Conservation (phyloP, 2,329 filamentous ascomycete species). For the Epicoccum sorghinum region DNA sequence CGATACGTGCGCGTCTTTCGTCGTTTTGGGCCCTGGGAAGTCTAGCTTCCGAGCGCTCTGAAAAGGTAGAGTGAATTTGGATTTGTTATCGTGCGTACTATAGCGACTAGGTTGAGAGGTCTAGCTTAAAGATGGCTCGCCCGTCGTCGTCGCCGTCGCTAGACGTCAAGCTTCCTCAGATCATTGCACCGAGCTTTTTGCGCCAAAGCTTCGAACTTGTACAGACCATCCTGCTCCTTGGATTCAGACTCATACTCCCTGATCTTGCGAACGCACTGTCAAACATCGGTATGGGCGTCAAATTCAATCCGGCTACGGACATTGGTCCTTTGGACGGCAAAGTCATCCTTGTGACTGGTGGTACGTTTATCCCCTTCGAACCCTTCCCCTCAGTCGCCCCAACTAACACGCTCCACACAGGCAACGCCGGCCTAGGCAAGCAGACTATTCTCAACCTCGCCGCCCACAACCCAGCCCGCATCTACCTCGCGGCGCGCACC, state of each 20-base stretch:
- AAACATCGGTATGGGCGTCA: slow-evolving; percentile 24
- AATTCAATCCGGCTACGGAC: slow-evolving; percentile 35
- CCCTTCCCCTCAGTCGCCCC: not conserved
- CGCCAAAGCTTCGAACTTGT: not conserved
- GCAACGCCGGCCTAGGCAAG: slow-evolving; percentile 56
- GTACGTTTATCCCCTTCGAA: slow-evolving; percentile 20
- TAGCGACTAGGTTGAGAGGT: no score
- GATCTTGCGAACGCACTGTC: slow-evolving; percentile 6
- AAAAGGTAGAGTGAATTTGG: no score
- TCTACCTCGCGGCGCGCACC: slow-evolving; percentile 57
- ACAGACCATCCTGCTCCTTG: slow-evolving; percentile 5
- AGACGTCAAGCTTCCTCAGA: no score
- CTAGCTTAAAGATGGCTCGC: no score
- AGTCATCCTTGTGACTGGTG: slow-evolving; percentile 45
- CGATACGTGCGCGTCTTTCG: no score
- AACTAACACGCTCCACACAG: slow-evolving; percentile 23
- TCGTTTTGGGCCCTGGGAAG: no score
- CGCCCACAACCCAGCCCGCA: slow-evolving; percentile 51
- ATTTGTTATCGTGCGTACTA: no score
- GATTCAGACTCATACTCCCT: slow-evolving; percentile 17
- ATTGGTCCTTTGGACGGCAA: slow-evolving; percentile 38
- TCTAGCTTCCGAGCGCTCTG: no score
- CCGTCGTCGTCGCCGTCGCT: no score
- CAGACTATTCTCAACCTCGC: slow-evolving; percentile 53
- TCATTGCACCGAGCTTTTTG: no score